Percentiles rank a stretch among this genome's conserved stretches.
Evolutionary conservation across 148 eudicot genomes (phyloP).

Genomic region (Rhododendron kiyosumense): DNA sequence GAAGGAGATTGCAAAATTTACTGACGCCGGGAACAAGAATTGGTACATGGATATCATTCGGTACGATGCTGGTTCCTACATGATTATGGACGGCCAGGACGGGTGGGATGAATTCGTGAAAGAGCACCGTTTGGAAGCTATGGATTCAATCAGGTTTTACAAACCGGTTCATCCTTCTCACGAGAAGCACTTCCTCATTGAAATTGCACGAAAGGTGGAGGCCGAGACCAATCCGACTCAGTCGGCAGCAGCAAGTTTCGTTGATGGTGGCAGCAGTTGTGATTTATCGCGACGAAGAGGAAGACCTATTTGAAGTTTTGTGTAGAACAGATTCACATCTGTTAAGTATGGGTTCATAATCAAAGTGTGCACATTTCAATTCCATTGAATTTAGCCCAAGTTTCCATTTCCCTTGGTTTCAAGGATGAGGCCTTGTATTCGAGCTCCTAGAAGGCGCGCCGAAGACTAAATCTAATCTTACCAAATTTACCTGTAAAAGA

Average conservation of each 20-base stretch:
- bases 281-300: background rate
- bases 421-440: too few species aligned
- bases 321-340: background rate
- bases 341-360: background rate
- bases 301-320: background rate
- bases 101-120: slow-evolving; percentile 1
- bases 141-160: slow-evolving; percentile 8
- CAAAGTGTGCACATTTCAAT: background rate
- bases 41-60: background rate
- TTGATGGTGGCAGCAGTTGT: background rate
- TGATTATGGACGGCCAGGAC: background rate
- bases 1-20: background rate
- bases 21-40: background rate
- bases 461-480: too few species aligned
- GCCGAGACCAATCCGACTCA: background rate
- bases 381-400: background rate
- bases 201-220: background rate
- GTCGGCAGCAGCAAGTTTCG: background rate
- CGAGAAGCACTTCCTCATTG: background rate
- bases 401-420: too few species aligned
- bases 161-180: background rate
- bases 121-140: background rate
- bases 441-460: too few species aligned
- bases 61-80: background rate
- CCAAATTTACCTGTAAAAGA: too few species aligned